phyloP scores from a whole-genome alignment of 306 rosid species.

The Lathyrus sativus region DNA sequence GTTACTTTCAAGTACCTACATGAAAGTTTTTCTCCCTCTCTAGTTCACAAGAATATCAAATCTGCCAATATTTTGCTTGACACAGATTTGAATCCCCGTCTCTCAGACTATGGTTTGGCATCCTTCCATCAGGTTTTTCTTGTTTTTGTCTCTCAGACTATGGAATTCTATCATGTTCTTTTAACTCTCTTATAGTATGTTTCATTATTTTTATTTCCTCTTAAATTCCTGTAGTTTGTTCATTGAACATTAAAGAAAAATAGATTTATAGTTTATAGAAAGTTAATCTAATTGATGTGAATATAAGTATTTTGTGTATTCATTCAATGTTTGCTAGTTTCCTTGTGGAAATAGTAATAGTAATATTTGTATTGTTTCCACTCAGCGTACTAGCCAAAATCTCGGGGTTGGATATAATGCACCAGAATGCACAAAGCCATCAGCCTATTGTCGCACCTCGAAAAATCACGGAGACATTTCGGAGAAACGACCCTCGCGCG shows the following conservation, averaged over 20 bases:
- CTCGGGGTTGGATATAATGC: constrained; percentile 83
- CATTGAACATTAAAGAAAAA: too few relatives aligned
- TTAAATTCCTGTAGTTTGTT: too few relatives aligned
- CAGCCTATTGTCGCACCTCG: too few relatives aligned
- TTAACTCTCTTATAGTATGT: neutral
- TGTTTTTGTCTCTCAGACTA: neutral
- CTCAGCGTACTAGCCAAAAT: constrained; percentile 68
- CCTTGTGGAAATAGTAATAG: neutral
- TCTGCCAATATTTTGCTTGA: constrained; percentile 84
- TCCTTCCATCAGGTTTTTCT: constrained; percentile 70
- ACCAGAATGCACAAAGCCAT: constrained; percentile 77
- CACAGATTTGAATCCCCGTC: constrained; percentile 73
- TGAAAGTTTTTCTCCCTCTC: constrained; percentile 69
- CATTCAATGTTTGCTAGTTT: too few relatives aligned
- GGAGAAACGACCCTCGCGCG: too few relatives aligned
- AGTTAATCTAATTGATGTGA: too few relatives aligned
- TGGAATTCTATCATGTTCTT: constrained; percentile 18
- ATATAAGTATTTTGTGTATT: too few relatives aligned
- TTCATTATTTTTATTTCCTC: too few relatives aligned
- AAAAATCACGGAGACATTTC: too few relatives aligned
- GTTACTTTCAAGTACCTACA: constrained; percentile 72
- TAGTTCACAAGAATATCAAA: constrained; percentile 83
- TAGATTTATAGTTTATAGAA: too few relatives aligned
- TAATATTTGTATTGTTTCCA: neutral
- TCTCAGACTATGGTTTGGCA: constrained; percentile 83